Evolutionary conservation across 768 basidiomycete genomes (phyloP).

Genomic region (Podaxis carcinomalis): DNA sequence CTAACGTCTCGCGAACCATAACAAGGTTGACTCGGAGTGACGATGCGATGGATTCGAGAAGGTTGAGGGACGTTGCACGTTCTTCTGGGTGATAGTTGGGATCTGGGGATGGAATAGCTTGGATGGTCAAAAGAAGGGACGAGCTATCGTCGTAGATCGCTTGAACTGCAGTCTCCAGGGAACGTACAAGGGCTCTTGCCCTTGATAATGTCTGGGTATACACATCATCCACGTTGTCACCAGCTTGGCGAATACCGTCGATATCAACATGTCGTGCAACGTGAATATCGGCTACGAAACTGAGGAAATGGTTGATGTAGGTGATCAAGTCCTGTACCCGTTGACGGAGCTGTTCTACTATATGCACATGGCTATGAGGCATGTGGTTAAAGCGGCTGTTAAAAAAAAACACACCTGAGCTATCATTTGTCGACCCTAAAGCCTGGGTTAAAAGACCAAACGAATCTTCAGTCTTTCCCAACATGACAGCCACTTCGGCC

Average conservation of each 20-base stretch:
- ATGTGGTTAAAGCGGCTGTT: not conserved
- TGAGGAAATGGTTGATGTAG: constrained; percentile 54
- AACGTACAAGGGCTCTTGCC: constrained; percentile 64
- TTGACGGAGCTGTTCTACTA: constrained; percentile 38
- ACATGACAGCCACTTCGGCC: constrained; percentile 44
- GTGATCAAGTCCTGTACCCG: constrained; percentile 49
- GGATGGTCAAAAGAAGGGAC: constrained; percentile 54
- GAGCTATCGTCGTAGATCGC: constrained; percentile 71
- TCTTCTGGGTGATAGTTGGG: constrained; percentile 25
- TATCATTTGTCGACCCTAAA: constrained; percentile 27
- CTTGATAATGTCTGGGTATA: constrained; percentile 66
- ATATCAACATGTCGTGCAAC: constrained; percentile 81
- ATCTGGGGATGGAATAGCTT: constrained; percentile 42
- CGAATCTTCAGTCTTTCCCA: constrained; percentile 46
- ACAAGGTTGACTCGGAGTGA: constrained; percentile 55
- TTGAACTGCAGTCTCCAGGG: constrained; percentile 67
- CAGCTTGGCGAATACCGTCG: constrained; percentile 60
- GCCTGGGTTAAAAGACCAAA: constrained; percentile 35
- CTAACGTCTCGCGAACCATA: constrained; percentile 54
- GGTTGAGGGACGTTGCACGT: constrained; percentile 33
- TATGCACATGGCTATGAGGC: constrained; percentile 2
- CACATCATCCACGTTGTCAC: constrained; percentile 38
- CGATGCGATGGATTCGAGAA: constrained; percentile 44
- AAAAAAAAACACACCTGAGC: constrained; percentile 30
- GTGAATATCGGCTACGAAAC: constrained; percentile 64